These are phyloP conservation scores for Bretziella fagacearum DNA, from an alignment of 2,329 filamentous ascomycete species.

Conservation along the genomic window DNA sequence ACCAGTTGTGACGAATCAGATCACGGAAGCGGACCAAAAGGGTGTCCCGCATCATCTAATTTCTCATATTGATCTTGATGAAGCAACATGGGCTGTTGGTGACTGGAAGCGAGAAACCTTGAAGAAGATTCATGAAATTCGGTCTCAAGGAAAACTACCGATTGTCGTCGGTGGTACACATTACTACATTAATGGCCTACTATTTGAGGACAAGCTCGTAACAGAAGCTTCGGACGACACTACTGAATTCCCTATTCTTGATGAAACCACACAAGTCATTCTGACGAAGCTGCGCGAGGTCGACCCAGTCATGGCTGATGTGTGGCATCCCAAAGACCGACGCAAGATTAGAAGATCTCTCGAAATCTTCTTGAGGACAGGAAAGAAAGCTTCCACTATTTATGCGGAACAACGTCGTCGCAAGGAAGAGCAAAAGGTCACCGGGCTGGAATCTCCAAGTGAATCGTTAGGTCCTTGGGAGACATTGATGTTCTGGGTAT, in stretches of 20 bases:
- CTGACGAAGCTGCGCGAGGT: constrained; percentile 57
- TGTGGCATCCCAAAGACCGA: constrained; percentile 87
- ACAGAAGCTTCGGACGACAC: constrained; percentile 24
- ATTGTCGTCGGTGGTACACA: constrained; percentile 90
- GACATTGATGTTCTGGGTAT: constrained; percentile 71
- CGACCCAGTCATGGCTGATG: constrained; percentile 73
- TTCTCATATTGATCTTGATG: constrained; percentile 55
- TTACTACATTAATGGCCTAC: constrained; percentile 79
- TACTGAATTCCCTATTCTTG: constrained; percentile 46
- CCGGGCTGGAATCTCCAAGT: not conserved
- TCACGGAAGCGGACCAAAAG: constrained; percentile 54
- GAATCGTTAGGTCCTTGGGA: constrained; percentile 26
- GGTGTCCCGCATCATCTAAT: constrained; percentile 80
- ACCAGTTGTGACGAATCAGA: constrained; percentile 91
- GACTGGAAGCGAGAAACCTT: constrained; percentile 57
- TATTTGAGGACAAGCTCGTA: constrained; percentile 60
- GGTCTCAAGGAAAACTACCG: constrained; percentile 59
- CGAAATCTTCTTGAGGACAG: constrained; percentile 75
- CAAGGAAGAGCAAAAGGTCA: not conserved
- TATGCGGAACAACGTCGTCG: constrained; percentile 53
- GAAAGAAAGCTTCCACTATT: constrained; percentile 64
- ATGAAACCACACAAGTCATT: constrained; percentile 53
- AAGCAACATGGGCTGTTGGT: constrained; percentile 70
- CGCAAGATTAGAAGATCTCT: constrained; percentile 81
- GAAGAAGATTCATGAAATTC: constrained; percentile 58